These are phyloP conservation scores for Sporothrix humicola DNA, from an alignment of 2,329 filamentous ascomycete genomes.

Conservation along the genomic window DNA sequence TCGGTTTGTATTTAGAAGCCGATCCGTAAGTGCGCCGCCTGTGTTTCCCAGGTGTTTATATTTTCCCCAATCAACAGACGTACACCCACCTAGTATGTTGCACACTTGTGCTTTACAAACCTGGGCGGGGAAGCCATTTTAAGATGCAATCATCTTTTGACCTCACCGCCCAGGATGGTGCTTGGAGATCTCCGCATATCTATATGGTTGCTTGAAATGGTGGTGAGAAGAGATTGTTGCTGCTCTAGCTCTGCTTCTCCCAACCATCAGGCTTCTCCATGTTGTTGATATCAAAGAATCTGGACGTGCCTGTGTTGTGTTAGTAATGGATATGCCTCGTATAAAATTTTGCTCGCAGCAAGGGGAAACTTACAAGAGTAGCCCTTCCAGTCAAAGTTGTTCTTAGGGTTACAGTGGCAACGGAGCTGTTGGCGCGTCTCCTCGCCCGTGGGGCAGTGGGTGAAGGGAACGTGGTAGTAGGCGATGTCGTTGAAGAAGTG, in stretches of 20 bases:
- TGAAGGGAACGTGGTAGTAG: constrained; percentile 97
- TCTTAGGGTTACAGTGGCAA: constrained; percentile 92
- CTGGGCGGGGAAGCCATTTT: not conserved
- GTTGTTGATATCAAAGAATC: constrained; percentile 83
- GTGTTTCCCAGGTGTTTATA: constrained; percentile 23
- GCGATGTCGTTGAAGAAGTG: constrained; percentile 99
- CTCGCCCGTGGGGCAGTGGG: constrained; percentile 93
- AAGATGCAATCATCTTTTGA: not conserved
- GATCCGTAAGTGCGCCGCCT: constrained; percentile 30
- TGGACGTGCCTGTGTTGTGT: constrained; percentile 69
- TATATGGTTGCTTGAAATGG: not conserved
- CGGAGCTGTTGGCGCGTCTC: constrained; percentile 81
- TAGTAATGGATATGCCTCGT: not conserved
- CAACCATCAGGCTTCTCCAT: constrained; percentile 85
- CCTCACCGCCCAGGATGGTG: not conserved
- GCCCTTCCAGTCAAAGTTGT: constrained; percentile 99
- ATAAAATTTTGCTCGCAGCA: too few species aligned
- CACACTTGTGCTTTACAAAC: not conserved
- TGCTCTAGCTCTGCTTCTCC: constrained; percentile 67
- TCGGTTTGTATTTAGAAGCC: not conserved
- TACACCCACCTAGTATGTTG: not conserved
- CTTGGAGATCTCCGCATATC: not conserved
- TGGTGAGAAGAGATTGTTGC: not conserved
- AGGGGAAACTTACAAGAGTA: constrained; percentile 79
- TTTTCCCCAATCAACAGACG: constrained; percentile 22